Conservation (phyloP, 495 filamentous ascomycete genomes). For the Penicillium cinerascens region DNA sequence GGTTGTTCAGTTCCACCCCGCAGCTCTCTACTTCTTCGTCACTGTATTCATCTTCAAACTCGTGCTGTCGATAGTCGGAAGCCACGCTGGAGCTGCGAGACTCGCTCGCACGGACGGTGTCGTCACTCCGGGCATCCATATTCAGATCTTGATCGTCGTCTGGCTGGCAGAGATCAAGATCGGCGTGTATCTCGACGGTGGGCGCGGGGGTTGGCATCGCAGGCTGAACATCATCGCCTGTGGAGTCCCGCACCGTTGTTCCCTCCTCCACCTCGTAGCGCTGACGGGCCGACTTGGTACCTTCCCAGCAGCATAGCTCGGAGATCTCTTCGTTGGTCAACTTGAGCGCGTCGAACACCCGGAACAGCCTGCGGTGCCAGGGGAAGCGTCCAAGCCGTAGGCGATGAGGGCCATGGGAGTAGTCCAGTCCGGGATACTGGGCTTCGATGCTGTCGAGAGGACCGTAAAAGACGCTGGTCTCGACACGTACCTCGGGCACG, state of each 20-base stretch:
- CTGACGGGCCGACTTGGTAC: conserved; percentile 85
- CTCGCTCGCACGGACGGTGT: conserved; percentile 24
- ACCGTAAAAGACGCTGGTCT: conserved; percentile 83
- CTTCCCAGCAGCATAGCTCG: conserved; percentile 83
- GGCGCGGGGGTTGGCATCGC: conserved; percentile 34
- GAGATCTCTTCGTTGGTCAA: conserved; percentile 76
- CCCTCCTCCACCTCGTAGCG: conserved; percentile 78
- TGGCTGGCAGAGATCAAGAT: conserved; percentile 27
- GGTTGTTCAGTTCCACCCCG: conserved; percentile 67
- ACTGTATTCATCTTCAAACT: conserved; percentile 58
- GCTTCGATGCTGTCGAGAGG: conserved; percentile 80
- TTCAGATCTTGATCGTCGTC: conserved; percentile 30
- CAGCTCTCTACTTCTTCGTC: conserved; percentile 69
- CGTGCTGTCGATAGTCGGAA: conserved; percentile 26
- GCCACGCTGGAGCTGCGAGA: conserved; percentile 19
- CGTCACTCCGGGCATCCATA: conserved; percentile 22
- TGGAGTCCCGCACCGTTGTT: conserved; percentile 71
- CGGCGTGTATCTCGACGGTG: conserved; percentile 31
- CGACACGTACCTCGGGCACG: conserved; percentile 84
- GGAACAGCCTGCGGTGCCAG: conserved; percentile 78
- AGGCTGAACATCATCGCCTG: conserved; percentile 59
- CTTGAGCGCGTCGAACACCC: conserved; percentile 72
- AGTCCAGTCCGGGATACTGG: conserved; percentile 88
- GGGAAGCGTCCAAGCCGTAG: conserved; percentile 76
- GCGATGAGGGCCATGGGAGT: conserved; percentile 74